Conservation (phyloP, 352 stramenopile genomes). For the Phytophthora pseudosyringae region DNA sequence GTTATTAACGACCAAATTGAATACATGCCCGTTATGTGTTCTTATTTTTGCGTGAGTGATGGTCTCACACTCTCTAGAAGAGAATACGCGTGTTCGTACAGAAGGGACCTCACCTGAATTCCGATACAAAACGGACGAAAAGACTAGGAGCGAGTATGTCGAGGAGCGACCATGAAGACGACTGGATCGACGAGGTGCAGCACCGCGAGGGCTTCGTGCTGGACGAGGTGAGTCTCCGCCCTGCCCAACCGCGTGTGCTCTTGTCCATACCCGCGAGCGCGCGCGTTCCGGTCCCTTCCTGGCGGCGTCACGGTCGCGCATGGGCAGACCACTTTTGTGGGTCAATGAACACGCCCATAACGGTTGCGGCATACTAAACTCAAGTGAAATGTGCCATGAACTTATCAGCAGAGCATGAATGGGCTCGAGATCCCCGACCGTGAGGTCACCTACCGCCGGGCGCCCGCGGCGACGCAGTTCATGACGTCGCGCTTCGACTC, state of each 20-base stretch:
- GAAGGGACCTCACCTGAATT: neutral
- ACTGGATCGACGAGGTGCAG: slow-evolving; percentile 61
- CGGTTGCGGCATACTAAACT: slow-evolving; percentile 19
- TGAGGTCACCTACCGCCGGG: slow-evolving; percentile 75
- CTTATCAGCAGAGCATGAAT: slow-evolving; percentile 46
- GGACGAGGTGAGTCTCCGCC: slow-evolving; percentile 53
- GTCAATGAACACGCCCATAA: slow-evolving; percentile 13
- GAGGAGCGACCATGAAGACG: slow-evolving; percentile 68
- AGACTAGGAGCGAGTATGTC: slow-evolving; percentile 44
- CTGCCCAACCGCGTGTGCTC: neutral
- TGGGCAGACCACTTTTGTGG: slow-evolving; percentile 7
- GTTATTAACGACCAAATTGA: neutral
- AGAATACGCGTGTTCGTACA: slow-evolving; percentile 6
- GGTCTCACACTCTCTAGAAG: slow-evolving; percentile 10
- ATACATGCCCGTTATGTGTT: neutral
- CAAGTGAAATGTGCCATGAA: slow-evolving; percentile 25
- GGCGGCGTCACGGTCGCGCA: neutral
- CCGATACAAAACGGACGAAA: slow-evolving; percentile 26
- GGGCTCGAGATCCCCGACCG: slow-evolving; percentile 51
- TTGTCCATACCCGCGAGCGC: neutral
- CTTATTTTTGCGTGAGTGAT: slow-evolving; percentile 16
- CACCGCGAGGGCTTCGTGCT: slow-evolving; percentile 62
- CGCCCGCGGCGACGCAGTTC: slow-evolving; percentile 56
- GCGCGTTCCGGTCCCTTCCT: slow-evolving; percentile 2
- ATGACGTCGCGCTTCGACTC: slow-evolving; percentile 64